Base-by-base conservation (phyloP, 2,329 filamentous ascomycete species). In the Ascochyta lentis region DNA sequence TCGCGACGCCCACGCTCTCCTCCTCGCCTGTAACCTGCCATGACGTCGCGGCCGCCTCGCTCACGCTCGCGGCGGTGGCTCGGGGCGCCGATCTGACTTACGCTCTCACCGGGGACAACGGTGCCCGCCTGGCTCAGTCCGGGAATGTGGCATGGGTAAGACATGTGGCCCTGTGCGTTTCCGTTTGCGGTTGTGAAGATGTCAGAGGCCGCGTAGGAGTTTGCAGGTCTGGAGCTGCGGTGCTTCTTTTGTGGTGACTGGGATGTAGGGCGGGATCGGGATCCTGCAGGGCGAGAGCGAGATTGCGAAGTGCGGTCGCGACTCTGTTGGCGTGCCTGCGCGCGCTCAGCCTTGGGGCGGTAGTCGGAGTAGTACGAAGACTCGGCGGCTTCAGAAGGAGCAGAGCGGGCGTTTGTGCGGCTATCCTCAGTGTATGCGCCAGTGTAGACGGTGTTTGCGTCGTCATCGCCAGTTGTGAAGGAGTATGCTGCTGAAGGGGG, bases 131-230 rank as follows among this genome's bases (percentile, higher is more conserved):
- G 56, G 55, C 77, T 82, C 64, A 86, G 61, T 0, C 81, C 83
- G 0, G 84, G 83, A 44, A 86, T 83, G 8, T 83, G 79, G 71
- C 84, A 83, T 24, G 81, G 80, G 64, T 86, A 86, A 43, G 77
- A 78, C 70, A 83, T 84, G 12, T 81, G 84, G 9, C 83, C 81
- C 0, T 76, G 76, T 5, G 76, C 46, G 15, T 69, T 76, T 19
- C 72, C 71, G 38, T 70, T 72, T 3, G 77, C 71, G 23, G 80
- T 76, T 6, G 69, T 73, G 69, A 73, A 74, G 59, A 74, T 74
- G 49, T 74, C 74, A 26, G 63, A 70, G 1, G 63, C 49, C 6
- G 68, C 59, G 12, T 59, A 33, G 29, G 54, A 37, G 38, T 54
- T 56, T 43, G 60, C 61, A 46, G 66, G 69, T 54, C 61, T 69